Evolutionary conservation across 2,329 filamentous ascomycete species (phyloP), one percentile per base, ranked within the genome.

Genomic region (Lecanicillium sp.): DNA sequence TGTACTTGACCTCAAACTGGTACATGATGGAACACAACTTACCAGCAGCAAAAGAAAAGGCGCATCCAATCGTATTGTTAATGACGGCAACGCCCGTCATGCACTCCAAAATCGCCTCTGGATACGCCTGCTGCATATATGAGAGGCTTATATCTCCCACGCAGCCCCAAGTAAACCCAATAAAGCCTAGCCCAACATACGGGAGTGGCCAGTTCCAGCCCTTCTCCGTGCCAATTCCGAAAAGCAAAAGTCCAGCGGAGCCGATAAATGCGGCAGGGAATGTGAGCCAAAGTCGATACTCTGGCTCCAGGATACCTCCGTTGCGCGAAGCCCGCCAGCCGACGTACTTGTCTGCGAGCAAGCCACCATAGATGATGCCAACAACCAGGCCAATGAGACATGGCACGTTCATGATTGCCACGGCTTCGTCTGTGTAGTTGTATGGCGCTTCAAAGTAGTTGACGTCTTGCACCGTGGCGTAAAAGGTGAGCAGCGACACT

Each of bases 401-500:
- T 0, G 74, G 72, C 2, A 77, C 58, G 43, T 74, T 75, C 71
- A 77, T 77, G 38, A 78, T 68, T 1, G 71, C 73, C 4, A 74
- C 69, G 3, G 65, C 65, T 2, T 66, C 65, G 41, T 74, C 65
- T 27, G 56, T 61, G 50, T 78, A 79, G 51, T 74, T 68, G 65
- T 70, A 78, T 0, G 74, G 74, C 9, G 59, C 55, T 0, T 57
- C 65, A 18, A 66, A 69, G 68, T 72, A 77, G 46, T 68, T 68
- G 44, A 75, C 71, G 47, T 78, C 70, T 49, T 76, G 65, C 2
- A 77, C 64, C 0, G 74, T 78, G 22, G 76, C 59, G 45, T 78
- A 77, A 50, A 79, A 77, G 2, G 70, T 71, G 17, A 79, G 56
- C 56, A 74, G 77, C n/a, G 74, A 71, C 46, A 77, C 74, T 52